Evolutionary conservation across 2,329 filamentous ascomycete species (phyloP).

Genomic region (Penicillium sumatraense): DNA sequence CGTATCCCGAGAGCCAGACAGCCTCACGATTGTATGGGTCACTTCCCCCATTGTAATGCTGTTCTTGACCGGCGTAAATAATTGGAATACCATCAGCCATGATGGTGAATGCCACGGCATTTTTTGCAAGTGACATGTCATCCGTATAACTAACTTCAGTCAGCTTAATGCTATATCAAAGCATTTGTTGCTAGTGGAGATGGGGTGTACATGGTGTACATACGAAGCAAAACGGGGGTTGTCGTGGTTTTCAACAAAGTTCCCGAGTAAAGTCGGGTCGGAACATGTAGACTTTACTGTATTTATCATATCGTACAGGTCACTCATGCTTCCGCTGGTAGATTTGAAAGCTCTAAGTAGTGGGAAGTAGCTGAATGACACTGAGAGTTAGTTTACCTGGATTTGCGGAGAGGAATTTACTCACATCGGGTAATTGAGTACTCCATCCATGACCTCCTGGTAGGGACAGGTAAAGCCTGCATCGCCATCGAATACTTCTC

Average conservation of each 20-base stretch:
- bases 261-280: constrained; percentile 44
- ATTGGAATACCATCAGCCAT: constrained; percentile 65
- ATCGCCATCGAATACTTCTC: constrained; percentile 50
- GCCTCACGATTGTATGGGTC: constrained; percentile 59
- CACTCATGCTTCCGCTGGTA: constrained; percentile 32
- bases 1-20: constrained; percentile 59
- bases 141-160: constrained; percentile 6
- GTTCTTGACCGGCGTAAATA: constrained; percentile 69
- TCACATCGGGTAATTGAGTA: constrained; percentile 52
- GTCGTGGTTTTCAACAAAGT: constrained; percentile 66
- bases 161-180: no score
- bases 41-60: constrained; percentile 58
- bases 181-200: no score
- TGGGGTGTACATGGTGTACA: constrained; percentile 45
- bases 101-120: constrained; percentile 65
- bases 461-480: constrained; percentile 45
- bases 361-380: constrained; percentile 35
- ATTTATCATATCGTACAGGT: constrained; percentile 25
- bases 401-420: neutral
- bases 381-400: neutral
- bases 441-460: constrained; percentile 47
- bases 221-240: constrained; percentile 58
- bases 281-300: constrained; percentile 40
- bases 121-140: constrained; percentile 55
- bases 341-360: constrained; percentile 40